These are phyloP conservation scores for Aethionema arabicum DNA, from an alignment of 345 rosid genomes.

Conservation along the genomic window DNA sequence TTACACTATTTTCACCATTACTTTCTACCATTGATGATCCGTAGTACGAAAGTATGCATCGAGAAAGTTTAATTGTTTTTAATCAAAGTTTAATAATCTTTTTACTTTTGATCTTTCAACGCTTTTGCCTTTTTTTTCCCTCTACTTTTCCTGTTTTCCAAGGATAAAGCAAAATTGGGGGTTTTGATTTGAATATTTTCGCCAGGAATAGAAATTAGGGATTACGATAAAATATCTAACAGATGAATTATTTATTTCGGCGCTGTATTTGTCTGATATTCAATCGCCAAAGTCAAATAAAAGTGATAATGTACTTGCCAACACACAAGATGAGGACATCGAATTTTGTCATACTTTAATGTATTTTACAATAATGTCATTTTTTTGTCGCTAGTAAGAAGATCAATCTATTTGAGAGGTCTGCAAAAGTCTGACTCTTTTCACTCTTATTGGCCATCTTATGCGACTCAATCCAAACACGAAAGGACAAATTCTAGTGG, in stretches of 20 bases:
- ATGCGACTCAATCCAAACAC: slow-evolving; percentile 42
- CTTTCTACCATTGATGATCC: slow-evolving; percentile 13
- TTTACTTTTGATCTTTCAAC: background rate
- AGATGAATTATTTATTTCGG: background rate
- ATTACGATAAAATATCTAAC: background rate
- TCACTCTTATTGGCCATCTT: slow-evolving; percentile 27
- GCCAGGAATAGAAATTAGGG: background rate
- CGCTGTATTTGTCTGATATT: slow-evolving; percentile 5
- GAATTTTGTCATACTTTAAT: background rate
- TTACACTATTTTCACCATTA: background rate
- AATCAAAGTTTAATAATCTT: background rate
- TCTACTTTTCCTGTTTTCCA: background rate
- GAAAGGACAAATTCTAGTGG: slow-evolving; percentile 47
- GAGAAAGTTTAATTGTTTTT: background rate
- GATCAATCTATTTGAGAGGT: slow-evolving; percentile 22
- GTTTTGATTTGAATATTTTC: background rate
- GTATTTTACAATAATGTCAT: slow-evolving; percentile 19
- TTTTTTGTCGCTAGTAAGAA: slow-evolving; percentile 11
- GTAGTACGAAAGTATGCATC: background rate
- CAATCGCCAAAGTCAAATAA: slow-evolving; percentile 2
- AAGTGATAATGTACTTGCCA: background rate
- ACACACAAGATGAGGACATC: slow-evolving; percentile 19
- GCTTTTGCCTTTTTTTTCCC: background rate
- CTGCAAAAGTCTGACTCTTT: slow-evolving; percentile 47
- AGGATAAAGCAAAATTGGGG: background rate